Evolutionary conservation across 2,329 filamentous ascomycete species (phyloP).

Genomic region (Botrytis pseudocinerea): DNA sequence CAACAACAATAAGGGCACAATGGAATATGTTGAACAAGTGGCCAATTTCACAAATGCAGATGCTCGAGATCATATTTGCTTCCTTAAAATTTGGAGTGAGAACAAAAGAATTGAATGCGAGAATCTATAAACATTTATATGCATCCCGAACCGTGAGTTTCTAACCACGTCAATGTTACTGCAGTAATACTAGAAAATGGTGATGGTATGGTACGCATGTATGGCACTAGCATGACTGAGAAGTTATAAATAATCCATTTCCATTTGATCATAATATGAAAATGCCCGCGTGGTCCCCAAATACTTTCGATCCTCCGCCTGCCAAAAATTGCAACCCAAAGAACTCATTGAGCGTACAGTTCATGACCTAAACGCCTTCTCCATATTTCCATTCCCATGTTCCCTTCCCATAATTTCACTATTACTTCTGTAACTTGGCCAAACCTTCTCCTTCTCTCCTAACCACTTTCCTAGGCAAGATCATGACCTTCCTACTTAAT

Average conservation of each 20-base stretch:
- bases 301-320: background rate
- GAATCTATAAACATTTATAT: background rate
- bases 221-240: background rate
- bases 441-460: slow-evolving; percentile 40
- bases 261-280: background rate
- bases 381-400: background rate
- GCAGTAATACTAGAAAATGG: background rate
- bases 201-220: background rate
- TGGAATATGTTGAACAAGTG: background rate
- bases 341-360: background rate
- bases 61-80: background rate
- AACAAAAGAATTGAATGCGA: background rate
- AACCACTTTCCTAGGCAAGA: slow-evolving; percentile 40
- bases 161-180: background rate
- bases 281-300: background rate
- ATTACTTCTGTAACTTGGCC: slow-evolving; percentile 11
- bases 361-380: background rate
- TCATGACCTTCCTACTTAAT: slow-evolving; percentile 57
- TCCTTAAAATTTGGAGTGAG: background rate
- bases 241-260: background rate
- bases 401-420: too few species aligned
- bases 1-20: background rate
- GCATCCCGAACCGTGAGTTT: background rate
- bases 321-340: background rate
- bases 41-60: background rate